Percentiles rank a stretch among this genome's conserved stretches.
phyloP scores from a whole-genome alignment of 192 early-diverging fungal genomes.

The Coemansia sp. region DNA sequence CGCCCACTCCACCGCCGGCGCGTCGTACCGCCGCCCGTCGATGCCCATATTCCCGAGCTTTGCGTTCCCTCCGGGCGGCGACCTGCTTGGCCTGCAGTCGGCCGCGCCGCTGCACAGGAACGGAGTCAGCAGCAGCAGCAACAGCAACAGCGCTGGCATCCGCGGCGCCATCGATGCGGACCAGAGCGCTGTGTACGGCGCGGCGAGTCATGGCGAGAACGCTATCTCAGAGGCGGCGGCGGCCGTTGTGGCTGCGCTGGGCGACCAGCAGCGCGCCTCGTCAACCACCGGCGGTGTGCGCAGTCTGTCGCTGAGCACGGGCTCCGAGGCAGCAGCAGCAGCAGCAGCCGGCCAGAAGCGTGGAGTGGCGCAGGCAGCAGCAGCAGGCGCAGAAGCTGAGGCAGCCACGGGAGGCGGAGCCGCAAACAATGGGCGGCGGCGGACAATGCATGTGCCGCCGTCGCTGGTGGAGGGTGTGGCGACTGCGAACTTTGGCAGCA shows the following conservation, averaged over 20 bases:
- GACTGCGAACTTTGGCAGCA: slow-evolving; percentile 25
- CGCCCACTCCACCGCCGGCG: slow-evolving; percentile 7
- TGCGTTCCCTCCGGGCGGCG: slow-evolving; percentile 19
- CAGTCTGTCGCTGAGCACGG: slow-evolving; percentile 24
- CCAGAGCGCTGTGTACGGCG: slow-evolving; percentile 12
- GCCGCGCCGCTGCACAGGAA: not conserved
- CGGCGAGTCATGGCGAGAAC: slow-evolving; percentile 6
- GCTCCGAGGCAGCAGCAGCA: not conserved
- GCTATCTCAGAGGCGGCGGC: slow-evolving; percentile 21
- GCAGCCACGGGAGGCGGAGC: not conserved
- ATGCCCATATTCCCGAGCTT: slow-evolving; percentile 52
- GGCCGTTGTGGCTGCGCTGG: slow-evolving; percentile 33
- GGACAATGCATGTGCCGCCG: slow-evolving; percentile 53
- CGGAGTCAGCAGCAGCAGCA: not conserved
- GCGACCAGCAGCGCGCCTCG: slow-evolving; percentile 7
- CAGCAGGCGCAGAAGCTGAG: not conserved
- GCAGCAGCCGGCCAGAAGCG: not conserved
- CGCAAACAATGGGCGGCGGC: slow-evolving; percentile 20
- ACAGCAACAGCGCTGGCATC: not conserved
- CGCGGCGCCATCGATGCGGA: slow-evolving; percentile 9
- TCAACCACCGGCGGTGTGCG: not conserved
- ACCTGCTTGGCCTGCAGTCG: slow-evolving; percentile 25
- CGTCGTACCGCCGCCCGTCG: slow-evolving; percentile 45
- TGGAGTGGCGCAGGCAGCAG: not conserved
- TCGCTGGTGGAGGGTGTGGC: slow-evolving; percentile 47